phyloP scores from a whole-genome alignment of 495 filamentous ascomycete species.

The Aspergillus coremiiformis region DNA sequence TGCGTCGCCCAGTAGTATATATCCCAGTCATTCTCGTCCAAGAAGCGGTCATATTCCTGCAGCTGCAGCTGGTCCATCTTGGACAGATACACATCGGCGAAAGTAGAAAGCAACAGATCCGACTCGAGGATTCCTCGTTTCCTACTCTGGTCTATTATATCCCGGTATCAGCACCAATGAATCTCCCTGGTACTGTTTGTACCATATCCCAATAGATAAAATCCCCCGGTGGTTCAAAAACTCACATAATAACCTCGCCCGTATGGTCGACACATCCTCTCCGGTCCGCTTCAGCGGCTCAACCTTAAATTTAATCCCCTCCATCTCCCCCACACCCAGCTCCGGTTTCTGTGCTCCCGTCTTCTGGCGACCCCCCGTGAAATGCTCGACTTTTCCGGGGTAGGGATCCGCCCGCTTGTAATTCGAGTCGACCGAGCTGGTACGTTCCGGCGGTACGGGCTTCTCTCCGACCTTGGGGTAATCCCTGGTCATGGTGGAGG shows the following conservation, averaged over 20 bases:
- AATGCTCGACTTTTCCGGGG: constrained; percentile 53
- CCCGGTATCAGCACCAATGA: neutral
- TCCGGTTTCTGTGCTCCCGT: constrained; percentile 51
- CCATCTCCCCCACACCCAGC: constrained; percentile 83
- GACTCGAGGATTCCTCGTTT: constrained; percentile 95
- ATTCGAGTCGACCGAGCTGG: constrained; percentile 48
- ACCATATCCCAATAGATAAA: no score
- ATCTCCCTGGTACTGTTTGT: no score
- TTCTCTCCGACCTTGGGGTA: constrained; percentile 53
- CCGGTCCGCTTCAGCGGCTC: constrained; percentile 76
- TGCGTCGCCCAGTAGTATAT: constrained; percentile 99
- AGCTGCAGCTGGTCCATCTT: constrained; percentile 68
- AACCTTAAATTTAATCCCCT: constrained; percentile 79
- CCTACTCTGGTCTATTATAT: constrained; percentile 74
- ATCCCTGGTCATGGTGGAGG: constrained; percentile 54
- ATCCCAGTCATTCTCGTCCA: constrained; percentile 99
- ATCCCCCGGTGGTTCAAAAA: no score
- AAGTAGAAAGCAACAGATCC: constrained; percentile 92
- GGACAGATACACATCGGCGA: constrained; percentile 70
- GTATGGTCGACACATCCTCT: constrained; percentile 75
- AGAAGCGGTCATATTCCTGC: constrained; percentile 80
- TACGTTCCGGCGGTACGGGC: constrained; percentile 52
- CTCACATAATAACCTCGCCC: constrained; percentile 84
- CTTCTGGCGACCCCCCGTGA: constrained; percentile 54
- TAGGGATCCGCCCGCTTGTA: constrained; percentile 53